phyloP scores from a whole-genome alignment of 495 filamentous ascomycete genomes.

The Hyaloscypha bicolor region DNA sequence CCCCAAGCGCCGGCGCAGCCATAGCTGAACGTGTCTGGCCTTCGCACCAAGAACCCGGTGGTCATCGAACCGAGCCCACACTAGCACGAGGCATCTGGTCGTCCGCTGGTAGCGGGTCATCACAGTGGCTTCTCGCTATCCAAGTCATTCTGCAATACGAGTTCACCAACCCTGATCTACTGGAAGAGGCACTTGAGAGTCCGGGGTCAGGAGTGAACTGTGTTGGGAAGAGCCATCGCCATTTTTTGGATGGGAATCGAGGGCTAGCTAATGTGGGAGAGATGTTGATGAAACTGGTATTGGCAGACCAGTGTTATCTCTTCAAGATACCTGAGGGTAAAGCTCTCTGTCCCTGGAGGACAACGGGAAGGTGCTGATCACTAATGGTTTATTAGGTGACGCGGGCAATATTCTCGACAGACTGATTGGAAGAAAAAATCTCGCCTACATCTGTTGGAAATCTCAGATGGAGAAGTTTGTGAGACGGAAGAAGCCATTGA shows the following conservation, averaged over 20 bases:
- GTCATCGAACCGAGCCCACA: background rate
- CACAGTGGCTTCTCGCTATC: background rate
- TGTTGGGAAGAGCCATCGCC: slow-evolving; percentile 16
- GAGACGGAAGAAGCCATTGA: slow-evolving; percentile 4
- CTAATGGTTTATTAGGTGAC: background rate
- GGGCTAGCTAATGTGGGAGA: slow-evolving; percentile 19
- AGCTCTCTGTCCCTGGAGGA: background rate
- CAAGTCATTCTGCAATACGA: slow-evolving; percentile 18
- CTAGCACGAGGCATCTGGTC: background rate
- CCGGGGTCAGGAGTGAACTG: slow-evolving; percentile 13
- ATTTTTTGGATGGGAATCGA: slow-evolving; percentile 15
- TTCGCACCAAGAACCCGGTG: background rate
- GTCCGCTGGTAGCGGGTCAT: background rate
- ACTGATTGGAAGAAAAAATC: slow-evolving; percentile 10
- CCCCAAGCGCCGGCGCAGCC: background rate
- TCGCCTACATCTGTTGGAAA: background rate
- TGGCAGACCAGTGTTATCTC: slow-evolving; percentile 22
- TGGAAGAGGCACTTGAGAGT: slow-evolving; percentile 28
- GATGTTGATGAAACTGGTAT: slow-evolving; percentile 17
- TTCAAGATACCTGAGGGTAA: slow-evolving; percentile 14
- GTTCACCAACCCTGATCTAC: slow-evolving; percentile 23
- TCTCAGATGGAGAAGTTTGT: slow-evolving; percentile 20
- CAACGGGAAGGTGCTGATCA: background rate
- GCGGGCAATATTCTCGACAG: background rate
- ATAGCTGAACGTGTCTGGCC: background rate